Evolutionary conservation across 768 basidiomycete species (phyloP).

Genomic region (Termitomyces sp.): DNA sequence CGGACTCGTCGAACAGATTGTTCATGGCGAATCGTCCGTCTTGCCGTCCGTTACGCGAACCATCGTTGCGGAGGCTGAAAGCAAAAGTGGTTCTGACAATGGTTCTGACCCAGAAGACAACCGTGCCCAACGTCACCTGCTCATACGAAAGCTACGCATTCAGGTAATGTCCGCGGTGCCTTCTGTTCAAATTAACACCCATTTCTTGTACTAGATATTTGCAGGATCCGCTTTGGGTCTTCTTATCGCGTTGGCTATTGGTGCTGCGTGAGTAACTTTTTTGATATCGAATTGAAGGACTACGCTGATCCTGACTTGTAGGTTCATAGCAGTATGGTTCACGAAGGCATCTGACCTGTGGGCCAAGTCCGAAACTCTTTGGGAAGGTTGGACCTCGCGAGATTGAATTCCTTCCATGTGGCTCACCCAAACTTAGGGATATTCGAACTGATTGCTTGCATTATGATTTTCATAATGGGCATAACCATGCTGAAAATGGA

Average conservation of each 20-base stretch:
- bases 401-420: background rate
- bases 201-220: slow-evolving; percentile 50
- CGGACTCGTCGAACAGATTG: slow-evolving; percentile 84
- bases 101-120: slow-evolving; percentile 20
- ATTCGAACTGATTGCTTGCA: slow-evolving; percentile 61
- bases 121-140: slow-evolving; percentile 27
- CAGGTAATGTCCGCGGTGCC: slow-evolving; percentile 34
- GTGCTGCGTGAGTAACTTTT: slow-evolving; percentile 52
- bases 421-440: slow-evolving; percentile 35
- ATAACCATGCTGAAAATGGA: slow-evolving; percentile 95
- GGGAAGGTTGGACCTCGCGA: slow-evolving; percentile 67
- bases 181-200: background rate
- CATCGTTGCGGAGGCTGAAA: slow-evolving; percentile 12
- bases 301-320: slow-evolving; percentile 8
- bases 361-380: slow-evolving; percentile 77
- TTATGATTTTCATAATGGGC: slow-evolving; percentile 93
- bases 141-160: slow-evolving; percentile 64
- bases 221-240: slow-evolving; percentile 70
- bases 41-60: slow-evolving; percentile 10
- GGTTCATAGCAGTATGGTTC: slow-evolving; percentile 93
- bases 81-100: slow-evolving; percentile 20
- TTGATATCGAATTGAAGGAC: background rate
- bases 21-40: slow-evolving; percentile 31
- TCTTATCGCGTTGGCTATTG: slow-evolving; percentile 75
- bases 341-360: slow-evolving; percentile 84